Conservation (phyloP, 257 asterid species). For the Penstemon barbatus region DNA sequence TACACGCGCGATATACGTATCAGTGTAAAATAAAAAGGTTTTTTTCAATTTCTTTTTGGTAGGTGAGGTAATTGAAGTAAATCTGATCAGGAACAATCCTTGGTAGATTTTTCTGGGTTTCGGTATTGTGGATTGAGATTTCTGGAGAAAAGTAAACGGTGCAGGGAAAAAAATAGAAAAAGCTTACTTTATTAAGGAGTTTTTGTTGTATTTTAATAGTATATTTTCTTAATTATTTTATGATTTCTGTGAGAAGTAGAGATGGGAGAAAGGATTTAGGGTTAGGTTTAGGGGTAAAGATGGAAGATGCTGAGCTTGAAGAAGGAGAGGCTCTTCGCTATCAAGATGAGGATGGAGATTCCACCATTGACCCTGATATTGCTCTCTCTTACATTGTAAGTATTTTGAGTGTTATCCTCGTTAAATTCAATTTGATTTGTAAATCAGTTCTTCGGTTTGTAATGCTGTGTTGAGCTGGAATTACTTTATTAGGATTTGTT, state of each 20-base stretch:
- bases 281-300: constrained; percentile 66
- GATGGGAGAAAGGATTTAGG: constrained; percentile 64
- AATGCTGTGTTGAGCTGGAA: constrained; percentile 19
- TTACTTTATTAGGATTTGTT: constrained; percentile 22
- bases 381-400: constrained; percentile 94
- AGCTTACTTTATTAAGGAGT: constrained; percentile 31
- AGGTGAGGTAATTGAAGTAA: constrained; percentile 49
- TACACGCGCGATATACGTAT: constrained; percentile 21
- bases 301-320: constrained; percentile 86
- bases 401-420: constrained; percentile 7
- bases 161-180: constrained; percentile 20
- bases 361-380: constrained; percentile 91
- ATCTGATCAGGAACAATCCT: constrained; percentile 45
- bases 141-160: constrained; percentile 46
- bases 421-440: constrained; percentile 1
- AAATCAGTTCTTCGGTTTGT: constrained; percentile 27
- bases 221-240: constrained; percentile 31
- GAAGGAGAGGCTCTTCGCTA: constrained; percentile 89
- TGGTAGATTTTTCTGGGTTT: constrained; percentile 42
- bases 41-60: constrained; percentile 25
- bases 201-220: constrained; percentile 24
- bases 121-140: constrained; percentile 35
- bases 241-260: constrained; percentile 76
- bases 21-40: constrained; percentile 24
- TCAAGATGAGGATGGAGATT: constrained; percentile 46